Base-by-base conservation (phyloP, 345 rosid genomes). In the Corchorus capsularis region DNA sequence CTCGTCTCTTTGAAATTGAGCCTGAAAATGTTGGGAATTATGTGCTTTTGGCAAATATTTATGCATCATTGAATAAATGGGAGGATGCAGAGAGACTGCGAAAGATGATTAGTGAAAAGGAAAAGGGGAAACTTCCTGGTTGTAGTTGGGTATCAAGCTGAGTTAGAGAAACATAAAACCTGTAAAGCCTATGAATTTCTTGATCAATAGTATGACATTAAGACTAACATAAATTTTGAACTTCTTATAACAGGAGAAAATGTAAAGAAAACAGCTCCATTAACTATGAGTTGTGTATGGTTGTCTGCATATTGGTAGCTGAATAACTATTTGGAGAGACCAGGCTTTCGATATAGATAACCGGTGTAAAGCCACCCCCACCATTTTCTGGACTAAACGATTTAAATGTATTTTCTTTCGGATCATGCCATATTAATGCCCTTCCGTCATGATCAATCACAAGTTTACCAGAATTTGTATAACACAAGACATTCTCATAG, bases 31-130 rank as follows among this genome's bases (percentile, higher is more conserved):
- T 87, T 4, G 91, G 92, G 16, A 90, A 89, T 73, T 86, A 82
- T 77, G 52, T 86, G 75, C 82, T 87, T 75, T 74, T 89, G 75
- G 89, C 92, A 6, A 81, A 85, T 72, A 80, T 85, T 41, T 89
- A 88, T 81, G 88, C 92, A 37, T 90, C 91, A 5, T 73, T 45
- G 69, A 50, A 75, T 65, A 81, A 82, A 75, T 89, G 94, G 92
- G 81, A 19, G 53, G 87, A 87, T 67, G 91, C 86, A n/a, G 86
- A 89, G 75, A 78, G 17, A 53, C 71, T 82, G 53, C 83, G 83
- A 81, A 81, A 78, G 82, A 81, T 77, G 83, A 83, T 88, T 81
- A 79, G 63, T 5, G 77, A 72, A 27, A 74, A 56, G 68, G 80
- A 82, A 47, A 72, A 83, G 80, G 77, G 73, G 71, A 87, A 85